A percentile compares a stretch with the other conserved stretches of the same genome.
These are phyloP conservation scores for Trichoderma erinaceum DNA, from an alignment of 495 filamentous ascomycete genomes.

Conservation along the genomic window DNA sequence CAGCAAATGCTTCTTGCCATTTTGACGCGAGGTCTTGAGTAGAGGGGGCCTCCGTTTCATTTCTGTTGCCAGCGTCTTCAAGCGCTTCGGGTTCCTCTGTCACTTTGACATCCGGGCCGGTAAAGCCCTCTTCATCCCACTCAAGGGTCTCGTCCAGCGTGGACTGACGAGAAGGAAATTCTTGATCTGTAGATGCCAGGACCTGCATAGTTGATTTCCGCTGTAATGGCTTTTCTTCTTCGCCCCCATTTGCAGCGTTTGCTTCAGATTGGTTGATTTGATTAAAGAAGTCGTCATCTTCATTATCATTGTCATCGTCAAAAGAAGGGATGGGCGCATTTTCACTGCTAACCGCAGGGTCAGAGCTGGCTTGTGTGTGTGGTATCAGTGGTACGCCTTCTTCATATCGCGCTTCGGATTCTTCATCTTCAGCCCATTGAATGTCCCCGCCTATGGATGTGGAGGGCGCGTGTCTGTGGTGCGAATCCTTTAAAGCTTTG, in stretches of 20 bases:
- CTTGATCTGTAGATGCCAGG: conserved; percentile 31
- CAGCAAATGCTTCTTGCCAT: conserved; percentile 77
- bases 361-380: conserved; percentile 22
- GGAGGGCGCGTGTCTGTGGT: not conserved
- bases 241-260: conserved; percentile 15
- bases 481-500: not conserved
- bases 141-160: conserved; percentile 18
- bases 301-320: conserved; percentile 29
- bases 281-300: conserved; percentile 49
- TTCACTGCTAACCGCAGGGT: conserved; percentile 4
- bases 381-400: conserved; percentile 55
- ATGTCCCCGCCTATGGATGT: conserved; percentile 29
- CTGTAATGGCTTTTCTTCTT: conserved; percentile 33
- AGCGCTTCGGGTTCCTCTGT: not conserved
- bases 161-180: conserved; percentile 14
- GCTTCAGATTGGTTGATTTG: conserved; percentile 28
- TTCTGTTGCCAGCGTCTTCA: not conserved
- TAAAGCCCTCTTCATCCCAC: not conserved
- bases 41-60: conserved; percentile 2
- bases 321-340: conserved; percentile 30
- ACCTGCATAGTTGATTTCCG: conserved; percentile 57
- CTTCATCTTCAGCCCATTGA: conserved; percentile 30
- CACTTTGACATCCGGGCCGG: no score
- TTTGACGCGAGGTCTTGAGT: conserved; percentile 61
- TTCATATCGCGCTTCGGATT: conserved; percentile 47